Conservation (phyloP, 768 basidiomycete species). For the Mycena galericulata region DNA sequence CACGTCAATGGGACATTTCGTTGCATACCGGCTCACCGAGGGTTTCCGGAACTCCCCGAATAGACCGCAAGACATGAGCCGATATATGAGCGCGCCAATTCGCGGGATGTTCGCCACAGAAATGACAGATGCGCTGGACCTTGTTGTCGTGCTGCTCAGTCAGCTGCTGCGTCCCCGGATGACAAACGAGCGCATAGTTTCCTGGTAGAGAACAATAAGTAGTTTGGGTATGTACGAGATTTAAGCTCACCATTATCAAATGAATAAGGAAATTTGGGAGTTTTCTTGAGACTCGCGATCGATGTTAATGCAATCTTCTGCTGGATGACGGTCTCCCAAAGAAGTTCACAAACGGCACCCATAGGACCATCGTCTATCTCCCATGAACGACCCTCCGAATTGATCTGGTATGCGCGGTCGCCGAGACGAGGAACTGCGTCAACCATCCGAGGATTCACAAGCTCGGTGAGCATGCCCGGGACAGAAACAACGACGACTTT, state of each 20-base stretch:
- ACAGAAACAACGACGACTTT: conserved; percentile 12
- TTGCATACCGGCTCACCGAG: background rate
- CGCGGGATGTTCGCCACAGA: conserved; percentile 1
- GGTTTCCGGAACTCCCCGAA: background rate
- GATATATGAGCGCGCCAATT: conserved; percentile 22
- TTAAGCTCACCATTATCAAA: conserved; percentile 24
- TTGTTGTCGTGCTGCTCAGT: conserved; percentile 4
- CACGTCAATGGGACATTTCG: background rate
- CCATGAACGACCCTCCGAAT: conserved; percentile 19
- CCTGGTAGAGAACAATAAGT: background rate
- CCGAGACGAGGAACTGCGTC: conserved; percentile 11
- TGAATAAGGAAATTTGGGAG: conserved; percentile 1
- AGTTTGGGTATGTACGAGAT: background rate
- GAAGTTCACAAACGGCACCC: conserved; percentile 14
- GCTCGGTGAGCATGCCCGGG: conserved; percentile 16
- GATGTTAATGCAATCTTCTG: background rate
- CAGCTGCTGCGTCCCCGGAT: conserved; percentile 3
- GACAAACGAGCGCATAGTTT: conserved; percentile 13
- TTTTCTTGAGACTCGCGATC: conserved; percentile 5
- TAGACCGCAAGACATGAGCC: conserved; percentile 12
- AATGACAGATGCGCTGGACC: conserved; percentile 10
- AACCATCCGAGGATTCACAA: conserved; percentile 3
- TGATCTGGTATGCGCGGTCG: conserved; percentile 10
- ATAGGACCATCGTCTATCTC: conserved; percentile 18
- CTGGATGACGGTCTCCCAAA: conserved; percentile 1